phyloP scores from a whole-genome alignment of 768 basidiomycete genomes.

The Candolleomyces eurysporus region DNA sequence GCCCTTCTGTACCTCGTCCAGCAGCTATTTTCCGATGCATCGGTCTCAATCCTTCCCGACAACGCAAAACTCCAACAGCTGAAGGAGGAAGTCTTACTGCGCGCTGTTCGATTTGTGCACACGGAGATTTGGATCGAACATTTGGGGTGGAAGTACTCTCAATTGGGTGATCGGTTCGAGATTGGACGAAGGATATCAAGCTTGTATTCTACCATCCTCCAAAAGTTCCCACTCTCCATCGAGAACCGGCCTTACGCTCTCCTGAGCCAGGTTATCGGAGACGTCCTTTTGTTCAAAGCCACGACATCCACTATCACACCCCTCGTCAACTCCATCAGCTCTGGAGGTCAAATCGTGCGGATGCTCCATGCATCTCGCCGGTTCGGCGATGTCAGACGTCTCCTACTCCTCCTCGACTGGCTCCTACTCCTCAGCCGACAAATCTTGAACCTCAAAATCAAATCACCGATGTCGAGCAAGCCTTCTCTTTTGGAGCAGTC shows the following conservation, averaged over 20 bases:
- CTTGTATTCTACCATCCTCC: conserved; percentile 67
- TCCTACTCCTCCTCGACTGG: conserved; percentile 68
- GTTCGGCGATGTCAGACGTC: conserved; percentile 63
- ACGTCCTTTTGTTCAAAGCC: conserved; percentile 71
- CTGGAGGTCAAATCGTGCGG: conserved; percentile 55
- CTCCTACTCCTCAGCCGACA: conserved; percentile 61
- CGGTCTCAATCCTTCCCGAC: conserved; percentile 53
- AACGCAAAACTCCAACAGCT: conserved; percentile 63
- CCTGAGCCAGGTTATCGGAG: conserved; percentile 63
- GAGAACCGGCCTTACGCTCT: conserved; percentile 54
- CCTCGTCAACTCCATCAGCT: conserved; percentile 66
- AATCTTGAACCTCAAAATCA: conserved; percentile 64
- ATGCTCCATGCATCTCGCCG: conserved; percentile 63
- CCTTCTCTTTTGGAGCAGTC: conserved; percentile 75
- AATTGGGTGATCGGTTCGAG: conserved; percentile 81
- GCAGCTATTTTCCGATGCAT: conserved; percentile 72
- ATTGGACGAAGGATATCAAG: conserved; percentile 66
- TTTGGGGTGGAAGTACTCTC: conserved; percentile 80
- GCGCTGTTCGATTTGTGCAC: conserved; percentile 77
- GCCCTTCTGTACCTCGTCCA: conserved; percentile 75
- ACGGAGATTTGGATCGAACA: conserved; percentile 88
- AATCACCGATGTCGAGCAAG: conserved; percentile 37
- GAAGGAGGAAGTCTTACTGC: conserved; percentile 81
- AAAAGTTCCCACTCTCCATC: conserved; percentile 12
- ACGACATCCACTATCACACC: conserved; percentile 82